Conservation (phyloP, 2,329 filamentous ascomycete genomes). For the Ceratocystis alfenasii region DNA sequence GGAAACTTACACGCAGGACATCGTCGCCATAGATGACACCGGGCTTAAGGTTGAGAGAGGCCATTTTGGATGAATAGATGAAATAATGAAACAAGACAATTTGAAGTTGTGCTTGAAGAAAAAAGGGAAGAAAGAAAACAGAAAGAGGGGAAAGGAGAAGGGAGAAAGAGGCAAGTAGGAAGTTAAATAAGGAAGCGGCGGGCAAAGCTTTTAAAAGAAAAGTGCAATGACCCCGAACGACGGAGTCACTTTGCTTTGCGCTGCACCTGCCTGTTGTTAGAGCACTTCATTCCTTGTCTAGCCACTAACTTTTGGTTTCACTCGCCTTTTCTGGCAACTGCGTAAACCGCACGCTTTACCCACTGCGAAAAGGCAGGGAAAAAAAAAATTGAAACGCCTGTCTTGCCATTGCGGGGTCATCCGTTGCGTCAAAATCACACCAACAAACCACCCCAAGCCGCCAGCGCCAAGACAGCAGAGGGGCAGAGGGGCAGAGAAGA, state of each 20-base stretch:
- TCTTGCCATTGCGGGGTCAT: conserved; percentile 11
- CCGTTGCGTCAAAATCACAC: conserved; percentile 13
- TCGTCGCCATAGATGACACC: conserved; percentile 45
- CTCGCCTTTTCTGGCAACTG: neutral
- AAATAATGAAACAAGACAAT: conserved; percentile 17
- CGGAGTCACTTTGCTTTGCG: neutral
- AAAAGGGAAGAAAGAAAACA: conserved; percentile 7
- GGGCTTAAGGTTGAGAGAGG: conserved; percentile 40
- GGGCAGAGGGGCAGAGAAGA: neutral
- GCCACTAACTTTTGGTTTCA: neutral
- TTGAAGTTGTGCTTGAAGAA: conserved; percentile 15
- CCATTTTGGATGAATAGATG: conserved; percentile 25
- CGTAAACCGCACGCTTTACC: neutral
- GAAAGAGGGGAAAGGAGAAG: conserved; percentile 15
- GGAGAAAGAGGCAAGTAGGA: conserved; percentile 13
- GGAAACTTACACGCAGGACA: conserved; percentile 31
- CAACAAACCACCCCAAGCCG: neutral
- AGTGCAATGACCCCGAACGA: conserved; percentile 4
- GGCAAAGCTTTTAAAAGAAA: conserved; percentile 8
- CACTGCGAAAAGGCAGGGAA: neutral
- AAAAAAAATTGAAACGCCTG: conserved; percentile 9
- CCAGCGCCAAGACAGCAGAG: too few relatives aligned
- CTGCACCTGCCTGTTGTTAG: neutral
- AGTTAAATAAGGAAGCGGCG: conserved; percentile 14
- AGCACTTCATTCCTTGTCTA: neutral